Evolutionary conservation across 805 yeast species (phyloP).

Genomic region (Candida maltosa): DNA sequence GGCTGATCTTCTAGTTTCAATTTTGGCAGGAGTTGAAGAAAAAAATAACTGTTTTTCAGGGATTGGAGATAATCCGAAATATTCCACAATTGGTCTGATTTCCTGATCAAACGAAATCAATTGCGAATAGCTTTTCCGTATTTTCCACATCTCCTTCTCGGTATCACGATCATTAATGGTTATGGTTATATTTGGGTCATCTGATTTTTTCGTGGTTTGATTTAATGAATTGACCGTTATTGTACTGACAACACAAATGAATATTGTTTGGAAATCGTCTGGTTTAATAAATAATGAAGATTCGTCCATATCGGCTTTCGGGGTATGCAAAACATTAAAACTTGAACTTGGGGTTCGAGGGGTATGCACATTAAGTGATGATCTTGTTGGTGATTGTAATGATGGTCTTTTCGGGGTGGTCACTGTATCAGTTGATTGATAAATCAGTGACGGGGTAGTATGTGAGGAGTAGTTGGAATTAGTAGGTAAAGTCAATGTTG

Average conservation of each 20-base stretch:
- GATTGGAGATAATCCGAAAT: slow-evolving; percentile 55
- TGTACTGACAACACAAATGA: slow-evolving; percentile 48
- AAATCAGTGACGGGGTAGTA: too few relatives aligned
- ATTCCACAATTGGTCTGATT: slow-evolving; percentile 49
- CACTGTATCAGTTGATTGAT: background rate
- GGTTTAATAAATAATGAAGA: slow-evolving; percentile 57
- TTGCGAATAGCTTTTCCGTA: slow-evolving; percentile 60
- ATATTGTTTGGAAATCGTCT: slow-evolving; percentile 50
- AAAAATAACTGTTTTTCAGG: slow-evolving; percentile 64
- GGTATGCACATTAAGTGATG: slow-evolving; percentile 1
- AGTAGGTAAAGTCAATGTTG: too few relatives aligned
- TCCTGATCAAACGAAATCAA: slow-evolving; percentile 59
- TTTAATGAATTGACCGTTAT: slow-evolving; percentile 29
- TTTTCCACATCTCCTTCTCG: slow-evolving; percentile 69
- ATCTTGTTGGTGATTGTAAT: slow-evolving; percentile 4
- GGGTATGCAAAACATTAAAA: slow-evolving; percentile 18
- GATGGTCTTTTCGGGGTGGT: slow-evolving; percentile 5
- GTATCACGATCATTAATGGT: slow-evolving; percentile 61
- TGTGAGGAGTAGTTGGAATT: too few relatives aligned
- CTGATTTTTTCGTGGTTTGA: slow-evolving; percentile 39
- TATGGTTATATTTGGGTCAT: slow-evolving; percentile 60
- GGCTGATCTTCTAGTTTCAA: slow-evolving; percentile 55
- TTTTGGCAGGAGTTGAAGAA: slow-evolving; percentile 58
- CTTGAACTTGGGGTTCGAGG: slow-evolving; percentile 23
- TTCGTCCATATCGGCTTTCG: slow-evolving; percentile 34